Conservation (phyloP, 495 filamentous ascomycete genomes). For the Aspergillus homomorphus region DNA sequence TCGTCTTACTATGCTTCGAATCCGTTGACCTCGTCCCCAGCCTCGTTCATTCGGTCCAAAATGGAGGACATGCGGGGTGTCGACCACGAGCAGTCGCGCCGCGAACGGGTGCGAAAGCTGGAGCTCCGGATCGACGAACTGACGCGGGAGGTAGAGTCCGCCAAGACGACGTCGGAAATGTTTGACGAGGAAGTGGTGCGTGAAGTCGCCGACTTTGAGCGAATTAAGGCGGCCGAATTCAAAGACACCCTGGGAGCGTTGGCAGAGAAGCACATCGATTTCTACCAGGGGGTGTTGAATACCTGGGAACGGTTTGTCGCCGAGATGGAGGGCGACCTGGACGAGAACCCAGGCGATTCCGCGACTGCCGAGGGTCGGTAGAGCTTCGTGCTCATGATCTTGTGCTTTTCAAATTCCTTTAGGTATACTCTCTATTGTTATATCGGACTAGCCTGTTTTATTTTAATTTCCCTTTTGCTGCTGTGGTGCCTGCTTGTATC, state of each 20-base stretch:
- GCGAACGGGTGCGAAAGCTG: constrained; percentile 81
- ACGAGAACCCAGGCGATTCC: constrained; percentile 22
- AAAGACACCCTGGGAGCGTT: constrained; percentile 78
- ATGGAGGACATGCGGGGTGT: constrained; percentile 96
- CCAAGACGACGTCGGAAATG: constrained; percentile 74
- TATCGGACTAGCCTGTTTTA: constrained; percentile 6
- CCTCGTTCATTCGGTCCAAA: constrained; percentile 90
- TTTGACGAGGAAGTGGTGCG: constrained; percentile 94
- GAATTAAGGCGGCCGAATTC: constrained; percentile 93
- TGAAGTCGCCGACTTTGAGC: constrained; percentile 90
- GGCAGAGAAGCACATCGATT: constrained; percentile 81
- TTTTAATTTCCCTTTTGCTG: too few species aligned
- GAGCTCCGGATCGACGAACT: constrained; percentile 89
- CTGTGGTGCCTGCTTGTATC: background rate
- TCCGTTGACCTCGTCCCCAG: constrained; percentile 61
- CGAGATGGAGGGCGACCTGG: constrained; percentile 74
- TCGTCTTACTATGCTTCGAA: constrained; percentile 58
- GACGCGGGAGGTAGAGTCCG: constrained; percentile 80
- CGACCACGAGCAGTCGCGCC: constrained; percentile 87
- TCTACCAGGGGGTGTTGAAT: constrained; percentile 74
- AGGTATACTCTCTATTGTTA: constrained; percentile 1
- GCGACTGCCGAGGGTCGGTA: constrained; percentile 16
- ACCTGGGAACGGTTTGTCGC: constrained; percentile 87
- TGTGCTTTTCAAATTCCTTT: background rate
- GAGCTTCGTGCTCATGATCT: background rate